These are phyloP conservation scores for Corymbia maculata DNA, from an alignment of 345 rosid species.

Conservation along the genomic window DNA sequence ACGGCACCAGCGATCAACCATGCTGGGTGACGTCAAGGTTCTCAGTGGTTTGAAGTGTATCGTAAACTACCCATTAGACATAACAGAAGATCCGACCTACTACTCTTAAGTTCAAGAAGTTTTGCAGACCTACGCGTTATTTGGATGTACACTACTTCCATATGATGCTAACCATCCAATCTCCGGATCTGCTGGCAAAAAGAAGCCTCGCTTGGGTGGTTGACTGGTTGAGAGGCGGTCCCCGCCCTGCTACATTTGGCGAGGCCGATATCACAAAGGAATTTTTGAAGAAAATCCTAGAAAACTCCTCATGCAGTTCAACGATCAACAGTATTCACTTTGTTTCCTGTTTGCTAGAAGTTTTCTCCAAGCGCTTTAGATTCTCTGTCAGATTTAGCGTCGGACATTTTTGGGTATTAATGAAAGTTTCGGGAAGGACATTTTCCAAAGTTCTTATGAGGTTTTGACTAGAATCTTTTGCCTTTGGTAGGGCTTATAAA, in stretches of 20 bases:
- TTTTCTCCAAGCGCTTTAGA: constrained; percentile 26
- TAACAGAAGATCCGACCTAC: constrained; percentile 47
- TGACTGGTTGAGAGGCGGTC: constrained; percentile 83
- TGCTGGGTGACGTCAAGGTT: constrained; percentile 81
- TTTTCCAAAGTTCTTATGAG: too few species aligned
- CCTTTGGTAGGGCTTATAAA: too few species aligned
- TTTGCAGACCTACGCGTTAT: constrained; percentile 62
- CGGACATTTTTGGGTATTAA: too few species aligned
- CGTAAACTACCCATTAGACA: constrained; percentile 47
- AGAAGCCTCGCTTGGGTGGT: constrained; percentile 66
- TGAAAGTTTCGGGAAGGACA: too few species aligned
- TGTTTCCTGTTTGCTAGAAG: constrained; percentile 73
- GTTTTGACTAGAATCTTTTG: too few species aligned
- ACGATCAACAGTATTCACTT: constrained; percentile 26
- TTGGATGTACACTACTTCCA: constrained; percentile 90
- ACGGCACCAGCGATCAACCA: constrained; percentile 63
- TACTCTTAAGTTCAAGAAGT: constrained; percentile 60
- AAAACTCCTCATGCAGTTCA: constrained; percentile 36
- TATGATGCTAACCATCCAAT: constrained; percentile 41
- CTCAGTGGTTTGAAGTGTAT: constrained; percentile 81
- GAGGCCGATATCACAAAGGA: constrained; percentile 33
- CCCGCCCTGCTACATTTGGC: constrained; percentile 77
- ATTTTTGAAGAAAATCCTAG: constrained; percentile 43
- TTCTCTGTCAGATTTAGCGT: too few species aligned
- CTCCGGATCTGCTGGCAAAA: constrained; percentile 55